Percentiles rank a stretch among this genome's conserved stretches.
phyloP scores from a whole-genome alignment of 495 filamentous ascomycete species.

The Aspergillus asperescens region DNA sequence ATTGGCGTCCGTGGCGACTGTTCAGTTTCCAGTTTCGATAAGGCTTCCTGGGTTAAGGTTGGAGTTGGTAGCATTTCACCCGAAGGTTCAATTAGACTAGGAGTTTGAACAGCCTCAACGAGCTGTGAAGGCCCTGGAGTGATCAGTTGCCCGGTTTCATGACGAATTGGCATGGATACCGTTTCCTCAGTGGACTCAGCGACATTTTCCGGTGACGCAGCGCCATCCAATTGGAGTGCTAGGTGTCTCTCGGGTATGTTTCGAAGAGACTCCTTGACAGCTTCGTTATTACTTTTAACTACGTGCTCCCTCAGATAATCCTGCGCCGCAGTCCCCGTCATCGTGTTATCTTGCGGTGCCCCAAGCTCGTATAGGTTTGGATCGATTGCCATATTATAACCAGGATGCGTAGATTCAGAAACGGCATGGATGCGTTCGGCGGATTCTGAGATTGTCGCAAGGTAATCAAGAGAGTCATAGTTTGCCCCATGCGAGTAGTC shows the following conservation, averaged over 20 bases:
- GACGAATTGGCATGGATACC: neutral
- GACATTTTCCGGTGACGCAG: constrained; percentile 3
- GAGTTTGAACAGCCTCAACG: neutral
- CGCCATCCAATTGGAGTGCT: constrained; percentile 19
- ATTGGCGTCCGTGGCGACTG: neutral
- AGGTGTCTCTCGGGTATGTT: constrained; percentile 9
- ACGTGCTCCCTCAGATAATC: neutral
- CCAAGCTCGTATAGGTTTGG: constrained; percentile 13
- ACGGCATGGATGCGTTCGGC: neutral
- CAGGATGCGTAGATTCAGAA: neutral
- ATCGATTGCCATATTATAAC: constrained; percentile 14
- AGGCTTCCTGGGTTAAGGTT: constrained; percentile 9
- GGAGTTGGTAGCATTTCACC: constrained; percentile 8
- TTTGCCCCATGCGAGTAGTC: neutral
- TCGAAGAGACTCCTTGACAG: neutral
- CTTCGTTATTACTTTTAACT: neutral
- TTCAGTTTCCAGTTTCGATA: neutral
- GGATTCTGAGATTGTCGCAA: neutral
- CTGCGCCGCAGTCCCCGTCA: neutral
- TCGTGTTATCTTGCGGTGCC: neutral
- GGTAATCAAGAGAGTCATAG: constrained; percentile 7
- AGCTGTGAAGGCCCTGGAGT: constrained; percentile 26
- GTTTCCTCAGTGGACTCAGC: neutral
- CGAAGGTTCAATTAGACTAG: neutral
- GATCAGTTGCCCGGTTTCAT: constrained; percentile 15